phyloP scores from a whole-genome alignment of 352 stramenopile species.

The Pythium monospermum region DNA sequence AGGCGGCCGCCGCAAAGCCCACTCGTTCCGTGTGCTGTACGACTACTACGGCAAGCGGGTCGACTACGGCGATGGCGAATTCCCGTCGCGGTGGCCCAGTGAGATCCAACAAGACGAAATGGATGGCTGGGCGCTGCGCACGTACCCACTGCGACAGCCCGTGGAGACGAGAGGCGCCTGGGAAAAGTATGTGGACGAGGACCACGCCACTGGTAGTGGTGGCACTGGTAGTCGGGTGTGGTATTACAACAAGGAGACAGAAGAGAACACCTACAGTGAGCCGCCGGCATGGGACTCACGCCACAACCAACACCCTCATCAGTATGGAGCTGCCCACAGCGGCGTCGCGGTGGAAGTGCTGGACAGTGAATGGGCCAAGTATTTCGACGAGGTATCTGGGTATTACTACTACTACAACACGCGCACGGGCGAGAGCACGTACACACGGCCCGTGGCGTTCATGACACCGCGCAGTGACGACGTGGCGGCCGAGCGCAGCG shows the following conservation, averaged over 20 bases:
- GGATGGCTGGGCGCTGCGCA: constrained; percentile 70
- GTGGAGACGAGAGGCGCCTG: constrained; percentile 39
- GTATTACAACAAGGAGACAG: constrained; percentile 73
- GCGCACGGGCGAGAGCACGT: constrained; percentile 66
- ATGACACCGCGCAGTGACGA: constrained; percentile 23
- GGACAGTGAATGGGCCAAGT: constrained; percentile 26
- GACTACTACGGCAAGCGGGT: constrained; percentile 89
- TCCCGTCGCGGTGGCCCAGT: constrained; percentile 85
- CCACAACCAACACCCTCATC: constrained; percentile 16
- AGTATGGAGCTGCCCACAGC: constrained; percentile 4
- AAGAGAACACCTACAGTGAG: constrained; percentile 43
- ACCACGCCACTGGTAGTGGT: no score
- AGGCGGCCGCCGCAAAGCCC: constrained; percentile 65
- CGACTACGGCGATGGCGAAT: constrained; percentile 90
- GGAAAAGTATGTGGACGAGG: constrained; percentile 59
- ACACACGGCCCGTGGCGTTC: constrained; percentile 33
- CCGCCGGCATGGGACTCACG: constrained; percentile 28
- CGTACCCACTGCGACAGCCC: constrained; percentile 37
- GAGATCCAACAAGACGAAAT: constrained; percentile 89
- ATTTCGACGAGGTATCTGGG: constrained; percentile 39
- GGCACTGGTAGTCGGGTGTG: constrained; percentile 43
- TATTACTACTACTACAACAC: constrained; percentile 82
- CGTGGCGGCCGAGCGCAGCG: constrained; percentile 4
- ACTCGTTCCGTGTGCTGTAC: constrained; percentile 88
- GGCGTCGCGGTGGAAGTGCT: constrained; percentile 3